These are phyloP conservation scores for Fusarium oxysporum DNA, from an alignment of 2,329 filamentous ascomycete species.

Conservation along the genomic window DNA sequence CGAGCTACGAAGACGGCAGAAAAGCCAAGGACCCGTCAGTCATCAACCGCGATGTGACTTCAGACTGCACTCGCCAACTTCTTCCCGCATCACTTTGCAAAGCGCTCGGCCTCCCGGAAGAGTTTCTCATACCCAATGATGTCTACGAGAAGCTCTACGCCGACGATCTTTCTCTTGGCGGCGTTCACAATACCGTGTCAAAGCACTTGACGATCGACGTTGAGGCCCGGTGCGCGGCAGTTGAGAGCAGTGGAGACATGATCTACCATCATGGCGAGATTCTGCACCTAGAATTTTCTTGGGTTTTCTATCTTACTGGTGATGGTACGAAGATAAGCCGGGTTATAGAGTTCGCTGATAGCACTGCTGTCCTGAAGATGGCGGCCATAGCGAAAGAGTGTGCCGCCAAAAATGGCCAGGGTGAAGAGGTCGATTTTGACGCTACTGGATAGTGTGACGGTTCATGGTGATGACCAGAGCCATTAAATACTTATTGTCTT, in stretches of 20 bases:
- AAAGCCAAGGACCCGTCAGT: slow-evolving; percentile 1
- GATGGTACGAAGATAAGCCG: slow-evolving; percentile 26
- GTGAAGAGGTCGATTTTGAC: background rate
- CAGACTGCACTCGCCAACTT: slow-evolving; percentile 24
- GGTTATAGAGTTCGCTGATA: slow-evolving; percentile 30
- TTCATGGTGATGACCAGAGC: background rate
- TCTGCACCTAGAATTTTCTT: slow-evolving; percentile 7
- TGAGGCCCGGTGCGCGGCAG: slow-evolving; percentile 12
- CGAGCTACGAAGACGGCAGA: slow-evolving; percentile 24
- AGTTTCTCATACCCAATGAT: slow-evolving; percentile 17
- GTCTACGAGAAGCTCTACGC: slow-evolving; percentile 16
- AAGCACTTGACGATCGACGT: slow-evolving; percentile 15
- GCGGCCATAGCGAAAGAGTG: slow-evolving; percentile 2
- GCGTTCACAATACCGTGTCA: slow-evolving; percentile 1
- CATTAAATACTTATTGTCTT: background rate
- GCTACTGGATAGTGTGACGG: background rate
- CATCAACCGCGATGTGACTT: slow-evolving; percentile 27
- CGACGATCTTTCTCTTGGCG: slow-evolving; percentile 18
- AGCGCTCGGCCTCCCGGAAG: slow-evolving; percentile 1
- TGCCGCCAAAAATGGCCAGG: background rate
- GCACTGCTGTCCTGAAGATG: background rate
- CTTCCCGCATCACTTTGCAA: slow-evolving; percentile 19
- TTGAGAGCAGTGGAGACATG: slow-evolving; percentile 14
- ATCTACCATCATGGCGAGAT: slow-evolving; percentile 18
- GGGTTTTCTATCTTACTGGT: slow-evolving; percentile 13